These are phyloP conservation scores for Fusarium sp. DNA, from an alignment of 2,329 filamentous ascomycete species.

Conservation along the genomic window DNA sequence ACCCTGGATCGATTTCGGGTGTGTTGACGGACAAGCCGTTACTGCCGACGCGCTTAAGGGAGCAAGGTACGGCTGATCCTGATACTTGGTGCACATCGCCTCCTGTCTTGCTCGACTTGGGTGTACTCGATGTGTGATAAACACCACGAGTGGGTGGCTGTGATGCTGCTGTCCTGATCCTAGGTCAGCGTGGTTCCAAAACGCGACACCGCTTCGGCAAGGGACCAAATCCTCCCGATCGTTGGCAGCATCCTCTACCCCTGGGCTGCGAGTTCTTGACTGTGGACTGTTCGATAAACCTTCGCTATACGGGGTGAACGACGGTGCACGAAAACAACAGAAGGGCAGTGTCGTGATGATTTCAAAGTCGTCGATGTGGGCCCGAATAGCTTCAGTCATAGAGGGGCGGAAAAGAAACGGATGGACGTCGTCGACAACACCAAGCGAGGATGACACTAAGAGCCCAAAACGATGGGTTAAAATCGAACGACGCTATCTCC, in stretches of 20 bases:
- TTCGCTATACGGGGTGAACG: not conserved
- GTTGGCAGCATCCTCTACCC: fast-evolving
- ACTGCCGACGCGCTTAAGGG: not conserved
- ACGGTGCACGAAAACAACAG: not conserved
- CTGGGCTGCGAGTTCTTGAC: not conserved
- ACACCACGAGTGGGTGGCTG: conserved; percentile 6
- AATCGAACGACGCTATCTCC: not conserved
- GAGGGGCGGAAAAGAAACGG: conserved; percentile 1
- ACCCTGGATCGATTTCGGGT: too few species aligned
- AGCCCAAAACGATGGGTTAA: not conserved
- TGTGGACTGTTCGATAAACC: not conserved
- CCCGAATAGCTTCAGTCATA: not conserved
- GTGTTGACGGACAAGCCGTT: not conserved
- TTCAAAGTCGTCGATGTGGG: conserved; percentile 6
- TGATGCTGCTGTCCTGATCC: not conserved
- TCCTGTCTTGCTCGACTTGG: not conserved
- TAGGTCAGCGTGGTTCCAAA: not conserved
- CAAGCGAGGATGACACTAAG: not conserved
- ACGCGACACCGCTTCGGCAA: fast-evolving
- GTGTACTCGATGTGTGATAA: conserved; percentile 3
- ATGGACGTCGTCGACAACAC: conserved; percentile 11
- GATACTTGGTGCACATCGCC: not conserved
- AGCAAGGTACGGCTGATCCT: not conserved
- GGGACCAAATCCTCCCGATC: too few species aligned
- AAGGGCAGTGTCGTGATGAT: not conserved